These are phyloP conservation scores for Selenicereus undatus DNA, from an alignment of 148 eudicot species.

Conservation along the genomic window DNA sequence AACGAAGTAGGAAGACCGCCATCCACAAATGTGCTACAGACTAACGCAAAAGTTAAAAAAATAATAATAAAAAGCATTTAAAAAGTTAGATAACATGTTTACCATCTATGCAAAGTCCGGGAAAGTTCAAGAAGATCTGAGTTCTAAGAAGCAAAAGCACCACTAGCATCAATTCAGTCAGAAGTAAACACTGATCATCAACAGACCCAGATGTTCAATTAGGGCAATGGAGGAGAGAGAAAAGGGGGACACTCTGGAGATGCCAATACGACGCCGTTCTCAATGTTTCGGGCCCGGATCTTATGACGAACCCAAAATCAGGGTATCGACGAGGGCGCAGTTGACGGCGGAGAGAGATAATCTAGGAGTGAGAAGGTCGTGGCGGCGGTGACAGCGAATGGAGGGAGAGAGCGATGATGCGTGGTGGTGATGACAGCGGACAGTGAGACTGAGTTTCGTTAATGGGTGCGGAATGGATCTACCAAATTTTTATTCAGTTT, in stretches of 20 bases:
- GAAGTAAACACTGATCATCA: constrained; percentile 1
- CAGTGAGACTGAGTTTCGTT: constrained; percentile 10
- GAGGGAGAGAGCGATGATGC: background rate
- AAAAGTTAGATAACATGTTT: background rate
- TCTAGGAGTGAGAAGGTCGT: background rate
- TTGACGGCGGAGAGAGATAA: background rate
- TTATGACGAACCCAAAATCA: background rate
- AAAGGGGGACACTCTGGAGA: background rate
- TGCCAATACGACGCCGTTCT: background rate
- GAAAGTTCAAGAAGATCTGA: constrained; percentile 5
- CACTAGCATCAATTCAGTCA: constrained; percentile 7
- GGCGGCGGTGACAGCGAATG: background rate
- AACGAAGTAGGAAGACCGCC: too few relatives aligned
- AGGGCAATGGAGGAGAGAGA: constrained; percentile 1
- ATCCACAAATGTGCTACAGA: background rate
- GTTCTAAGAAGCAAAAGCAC: background rate
- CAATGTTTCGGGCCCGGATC: background rate
- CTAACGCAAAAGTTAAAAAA: background rate
- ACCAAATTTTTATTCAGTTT: background rate
- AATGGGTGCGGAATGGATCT: background rate
- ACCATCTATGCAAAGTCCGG: constrained; percentile 11
- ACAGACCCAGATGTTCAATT: constrained; percentile 4
- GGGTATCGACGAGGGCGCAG: background rate
- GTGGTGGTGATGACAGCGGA: background rate
- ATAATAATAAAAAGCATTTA: background rate